These are phyloP conservation scores for Alternaria longipes DNA, from an alignment of 2,329 filamentous ascomycete genomes.

Conservation along the genomic window DNA sequence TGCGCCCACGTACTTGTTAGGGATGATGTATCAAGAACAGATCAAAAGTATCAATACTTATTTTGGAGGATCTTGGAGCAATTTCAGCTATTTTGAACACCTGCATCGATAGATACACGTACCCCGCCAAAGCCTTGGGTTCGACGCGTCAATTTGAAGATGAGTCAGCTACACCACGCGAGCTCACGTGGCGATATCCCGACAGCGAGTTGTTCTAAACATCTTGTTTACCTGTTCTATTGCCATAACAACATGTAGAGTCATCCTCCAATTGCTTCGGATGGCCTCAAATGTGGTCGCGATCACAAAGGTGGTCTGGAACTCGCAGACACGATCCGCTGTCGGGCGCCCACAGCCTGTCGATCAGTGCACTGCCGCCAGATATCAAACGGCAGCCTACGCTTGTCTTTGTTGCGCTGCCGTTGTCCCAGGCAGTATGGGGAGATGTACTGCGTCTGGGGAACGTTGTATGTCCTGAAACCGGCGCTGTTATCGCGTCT, in stretches of 20 bases:
- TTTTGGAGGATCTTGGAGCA: no score
- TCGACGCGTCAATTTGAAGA: slow-evolving; percentile 8
- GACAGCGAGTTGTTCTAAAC: slow-evolving; percentile 21
- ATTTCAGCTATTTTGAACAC: neutral
- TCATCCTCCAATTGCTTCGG: slow-evolving; percentile 16
- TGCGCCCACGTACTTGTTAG: slow-evolving; percentile 25
- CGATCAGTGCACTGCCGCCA: slow-evolving; percentile 34
- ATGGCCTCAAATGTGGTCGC: slow-evolving; percentile 29
- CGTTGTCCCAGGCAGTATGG: slow-evolving; percentile 26
- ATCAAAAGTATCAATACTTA: neutral
- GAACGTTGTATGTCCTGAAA: slow-evolving; percentile 14
- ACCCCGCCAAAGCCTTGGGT: neutral
- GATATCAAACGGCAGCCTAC: slow-evolving; percentile 41
- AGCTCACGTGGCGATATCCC: slow-evolving; percentile 23
- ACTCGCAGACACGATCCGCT: slow-evolving; percentile 26
- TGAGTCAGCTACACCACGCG: slow-evolving; percentile 13
- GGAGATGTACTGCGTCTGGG: slow-evolving; percentile 18
- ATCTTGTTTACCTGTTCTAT: slow-evolving; percentile 25
- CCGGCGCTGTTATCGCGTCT: slow-evolving; percentile 23
- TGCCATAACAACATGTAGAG: slow-evolving; percentile 26
- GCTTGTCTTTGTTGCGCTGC: slow-evolving; percentile 16
- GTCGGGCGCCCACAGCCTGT: slow-evolving; percentile 40
- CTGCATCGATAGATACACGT: neutral
- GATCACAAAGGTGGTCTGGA: slow-evolving; percentile 26
- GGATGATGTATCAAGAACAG: neutral